Percentiles rank a stretch among this genome's conserved stretches.
These are phyloP conservation scores for Fragaria vesca DNA, from an alignment of 306 rosid genomes.

Conservation along the genomic window DNA sequence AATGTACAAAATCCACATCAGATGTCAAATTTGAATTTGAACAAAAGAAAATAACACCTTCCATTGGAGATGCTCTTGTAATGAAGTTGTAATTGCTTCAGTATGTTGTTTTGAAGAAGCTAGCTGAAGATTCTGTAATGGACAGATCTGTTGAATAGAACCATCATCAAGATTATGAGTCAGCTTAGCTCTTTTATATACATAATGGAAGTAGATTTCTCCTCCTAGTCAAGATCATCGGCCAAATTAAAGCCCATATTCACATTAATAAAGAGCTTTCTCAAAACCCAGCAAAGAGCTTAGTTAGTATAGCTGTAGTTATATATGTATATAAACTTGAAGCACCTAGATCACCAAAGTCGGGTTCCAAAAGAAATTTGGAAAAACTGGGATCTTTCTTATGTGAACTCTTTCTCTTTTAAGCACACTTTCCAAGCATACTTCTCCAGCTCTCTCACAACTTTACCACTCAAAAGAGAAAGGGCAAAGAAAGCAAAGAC, in stretches of 20 bases:
- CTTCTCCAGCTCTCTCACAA: constrained; percentile 39
- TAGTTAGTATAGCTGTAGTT: too few relatives aligned
- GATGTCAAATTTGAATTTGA: too few relatives aligned
- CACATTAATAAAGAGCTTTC: not conserved
- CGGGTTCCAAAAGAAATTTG: constrained; percentile 22
- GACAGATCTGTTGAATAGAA: not conserved
- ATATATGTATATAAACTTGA: not conserved
- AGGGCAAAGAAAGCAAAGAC: constrained; percentile 48
- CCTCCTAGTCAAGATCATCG: not conserved
- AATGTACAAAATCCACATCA: too few relatives aligned
- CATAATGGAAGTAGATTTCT: not conserved
- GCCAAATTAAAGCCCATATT: constrained; percentile 4
- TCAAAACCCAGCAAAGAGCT: not conserved
- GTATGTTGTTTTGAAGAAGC: not conserved
- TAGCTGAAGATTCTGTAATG: not conserved
- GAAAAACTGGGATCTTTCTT: constrained; percentile 33
- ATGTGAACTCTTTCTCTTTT: constrained; percentile 42
- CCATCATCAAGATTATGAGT: not conserved
- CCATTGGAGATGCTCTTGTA: not conserved
- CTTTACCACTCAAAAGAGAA: constrained; percentile 55
- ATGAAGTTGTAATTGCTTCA: not conserved
- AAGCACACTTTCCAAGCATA: constrained; percentile 44
- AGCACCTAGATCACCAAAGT: constrained; percentile 12
- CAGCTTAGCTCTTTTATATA: too few relatives aligned
- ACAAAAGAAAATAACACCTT: too few relatives aligned